These are phyloP conservation scores for Micromonas pusilla DNA, from an alignment of 139 green algal species.

Conservation along the genomic window DNA sequence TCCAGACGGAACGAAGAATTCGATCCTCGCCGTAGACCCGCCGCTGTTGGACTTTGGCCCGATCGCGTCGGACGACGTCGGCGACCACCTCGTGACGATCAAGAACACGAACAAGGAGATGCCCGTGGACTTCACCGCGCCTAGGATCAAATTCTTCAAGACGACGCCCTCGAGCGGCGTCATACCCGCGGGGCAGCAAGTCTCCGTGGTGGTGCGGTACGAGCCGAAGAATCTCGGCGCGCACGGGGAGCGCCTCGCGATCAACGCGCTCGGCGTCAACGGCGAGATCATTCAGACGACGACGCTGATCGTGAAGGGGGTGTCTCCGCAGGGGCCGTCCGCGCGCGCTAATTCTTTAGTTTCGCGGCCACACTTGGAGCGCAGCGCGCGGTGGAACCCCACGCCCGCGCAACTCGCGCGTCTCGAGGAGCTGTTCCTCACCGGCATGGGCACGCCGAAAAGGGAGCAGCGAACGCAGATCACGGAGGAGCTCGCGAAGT, in stretches of 20 bases:
- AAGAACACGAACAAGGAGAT: conserved; percentile 22
- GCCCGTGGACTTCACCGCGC: conserved; percentile 7
- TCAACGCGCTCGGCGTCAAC: conserved; percentile 7
- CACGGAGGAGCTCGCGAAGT: conserved; percentile 31
- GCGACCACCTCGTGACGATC: conserved; percentile 17
- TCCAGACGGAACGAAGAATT: too few relatives aligned
- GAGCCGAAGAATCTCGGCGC: conserved; percentile 15
- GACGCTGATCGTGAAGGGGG: conserved; percentile 4
- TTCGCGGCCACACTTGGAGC: too few relatives aligned
- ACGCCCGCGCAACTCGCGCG: conserved; percentile 31
- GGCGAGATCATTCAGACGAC: neutral
- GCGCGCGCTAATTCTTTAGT: too few relatives aligned
- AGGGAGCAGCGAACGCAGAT: conserved; percentile 36
- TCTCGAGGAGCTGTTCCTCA: conserved; percentile 36
- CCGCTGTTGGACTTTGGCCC: conserved; percentile 15
- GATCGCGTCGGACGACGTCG: conserved; percentile 3
- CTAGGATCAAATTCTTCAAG: conserved; percentile 24
- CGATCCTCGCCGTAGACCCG: neutral
- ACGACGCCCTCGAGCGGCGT: neutral
- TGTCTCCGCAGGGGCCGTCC: neutral
- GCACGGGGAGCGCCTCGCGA: neutral
- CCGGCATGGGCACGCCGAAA: conserved; percentile 27
- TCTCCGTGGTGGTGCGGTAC: conserved; percentile 1
- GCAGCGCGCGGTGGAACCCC: conserved; percentile 39
- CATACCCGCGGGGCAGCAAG: conserved; percentile 13